These are phyloP conservation scores for Bacterosira constricta DNA, from an alignment of 108 stramenopile genomes.

Conservation along the genomic window DNA sequence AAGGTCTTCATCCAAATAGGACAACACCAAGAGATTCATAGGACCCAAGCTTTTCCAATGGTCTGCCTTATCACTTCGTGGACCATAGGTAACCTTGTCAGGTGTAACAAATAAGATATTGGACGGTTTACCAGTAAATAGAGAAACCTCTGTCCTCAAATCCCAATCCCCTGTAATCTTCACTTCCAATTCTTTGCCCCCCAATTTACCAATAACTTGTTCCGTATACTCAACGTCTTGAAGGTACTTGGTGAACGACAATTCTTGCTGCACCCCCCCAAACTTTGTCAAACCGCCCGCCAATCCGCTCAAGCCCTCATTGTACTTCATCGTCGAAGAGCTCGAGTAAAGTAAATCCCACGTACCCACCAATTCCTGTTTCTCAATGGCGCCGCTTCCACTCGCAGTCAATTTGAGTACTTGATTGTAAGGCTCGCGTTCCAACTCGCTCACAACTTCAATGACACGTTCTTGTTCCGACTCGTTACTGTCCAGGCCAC, in stretches of 20 bases:
- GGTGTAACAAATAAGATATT: conserved; percentile 72
- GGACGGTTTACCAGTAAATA: conserved; percentile 76
- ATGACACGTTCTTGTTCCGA: conserved; percentile 67
- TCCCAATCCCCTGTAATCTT: conserved; percentile 81
- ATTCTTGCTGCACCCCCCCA: conserved; percentile 62
- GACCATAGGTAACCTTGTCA: conserved; percentile 73
- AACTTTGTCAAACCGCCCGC: conserved; percentile 81
- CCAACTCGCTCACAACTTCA: conserved; percentile 61
- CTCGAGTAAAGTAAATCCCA: conserved; percentile 85
- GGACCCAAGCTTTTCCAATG: conserved; percentile 89
- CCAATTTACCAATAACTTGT: conserved; percentile 64
- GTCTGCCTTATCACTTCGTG: conserved; percentile 74
- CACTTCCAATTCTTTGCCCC: conserved; percentile 71
- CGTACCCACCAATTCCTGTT: conserved; percentile 67
- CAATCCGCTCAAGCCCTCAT: conserved; percentile 81
- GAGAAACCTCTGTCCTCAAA: conserved; percentile 61
- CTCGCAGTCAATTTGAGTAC: conserved; percentile 6
- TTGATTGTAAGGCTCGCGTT: conserved; percentile 60
- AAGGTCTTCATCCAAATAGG: conserved; percentile 81
- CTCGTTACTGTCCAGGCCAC: conserved; percentile 72
- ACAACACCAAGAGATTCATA: conserved; percentile 74
- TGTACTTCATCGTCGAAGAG: conserved; percentile 84
- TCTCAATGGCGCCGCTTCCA: conserved; percentile 8
- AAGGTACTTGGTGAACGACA: conserved; percentile 62
- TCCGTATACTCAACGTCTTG: conserved; percentile 79